Percentiles rank a stretch among this genome's conserved stretches.
Conservation (phyloP, 1,139 yeast genomes). For the Yamadazyma dushanensis region DNA sequence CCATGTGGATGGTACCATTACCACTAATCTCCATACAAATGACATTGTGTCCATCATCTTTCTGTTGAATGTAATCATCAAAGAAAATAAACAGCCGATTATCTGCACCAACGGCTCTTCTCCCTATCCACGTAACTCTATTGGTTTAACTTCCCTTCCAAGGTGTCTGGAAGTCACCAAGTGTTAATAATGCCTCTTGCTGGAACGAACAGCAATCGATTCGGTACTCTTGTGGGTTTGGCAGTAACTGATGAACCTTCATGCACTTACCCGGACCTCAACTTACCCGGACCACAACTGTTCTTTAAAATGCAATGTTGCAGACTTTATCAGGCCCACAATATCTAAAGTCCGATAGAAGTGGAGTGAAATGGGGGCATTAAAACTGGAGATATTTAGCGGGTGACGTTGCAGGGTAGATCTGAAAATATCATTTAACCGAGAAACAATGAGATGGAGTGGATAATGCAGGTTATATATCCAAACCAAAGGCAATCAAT, state of each 20-base stretch:
- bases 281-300: too few relatives aligned
- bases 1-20: conserved; percentile 17
- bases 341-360: too few relatives aligned
- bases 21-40: conserved; percentile 19
- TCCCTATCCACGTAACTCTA: conserved; percentile 6
- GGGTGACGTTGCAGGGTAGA: too few relatives aligned
- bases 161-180: conserved; percentile 5
- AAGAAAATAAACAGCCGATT: conserved; percentile 6
- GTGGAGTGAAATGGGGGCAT: too few relatives aligned
- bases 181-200: conserved; percentile 10
- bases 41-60: conserved; percentile 19
- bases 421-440: too few relatives aligned
- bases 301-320: too few relatives aligned
- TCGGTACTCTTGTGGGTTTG: conserved; percentile 8
- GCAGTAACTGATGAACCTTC: conserved; percentile 1
- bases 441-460: too few relatives aligned
- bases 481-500: background rate
- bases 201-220: conserved; percentile 12
- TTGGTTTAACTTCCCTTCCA: too few relatives aligned
- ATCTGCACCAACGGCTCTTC: conserved; percentile 2
- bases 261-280: too few relatives aligned
- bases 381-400: too few relatives aligned
- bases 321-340: too few relatives aligned
- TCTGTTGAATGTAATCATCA: conserved; percentile 15
- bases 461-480: too few relatives aligned